These are phyloP conservation scores for Tricholoma saponaceum DNA, from an alignment of 768 basidiomycete species.

Conservation along the genomic window DNA sequence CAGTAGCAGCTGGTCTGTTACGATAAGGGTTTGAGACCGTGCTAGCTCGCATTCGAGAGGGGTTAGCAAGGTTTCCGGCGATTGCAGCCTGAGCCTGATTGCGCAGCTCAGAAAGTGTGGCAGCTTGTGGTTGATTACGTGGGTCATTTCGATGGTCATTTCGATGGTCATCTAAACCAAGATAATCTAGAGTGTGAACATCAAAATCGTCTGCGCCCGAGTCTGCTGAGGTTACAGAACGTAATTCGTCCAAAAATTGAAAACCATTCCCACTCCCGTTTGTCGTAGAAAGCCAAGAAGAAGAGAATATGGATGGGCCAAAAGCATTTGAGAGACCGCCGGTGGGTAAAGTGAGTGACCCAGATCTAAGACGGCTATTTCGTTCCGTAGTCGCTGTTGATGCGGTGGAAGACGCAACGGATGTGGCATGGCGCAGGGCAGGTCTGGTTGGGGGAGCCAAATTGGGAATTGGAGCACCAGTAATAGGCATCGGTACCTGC, in stretches of 20 bases:
- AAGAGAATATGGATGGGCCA: slow-evolving; percentile 85
- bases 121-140: slow-evolving; percentile 61
- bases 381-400: slow-evolving; percentile 53
- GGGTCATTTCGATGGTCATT: not conserved
- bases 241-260: slow-evolving; percentile 73
- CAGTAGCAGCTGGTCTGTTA: slow-evolving; percentile 51
- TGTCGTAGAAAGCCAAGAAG: slow-evolving; percentile 76
- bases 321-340: slow-evolving; percentile 79
- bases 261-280: slow-evolving; percentile 54
- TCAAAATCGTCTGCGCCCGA: slow-evolving; percentile 84
- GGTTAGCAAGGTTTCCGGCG: slow-evolving; percentile 75
- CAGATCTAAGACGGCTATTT: slow-evolving; percentile 85
- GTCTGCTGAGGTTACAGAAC: slow-evolving; percentile 75
- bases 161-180: slow-evolving; percentile 82
- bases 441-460: slow-evolving; percentile 49
- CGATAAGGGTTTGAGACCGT: slow-evolving; percentile 95
- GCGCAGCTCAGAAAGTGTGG: slow-evolving; percentile 84
- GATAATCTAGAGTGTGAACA: slow-evolving; percentile 93
- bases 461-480: slow-evolving; percentile 37
- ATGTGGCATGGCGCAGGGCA: slow-evolving; percentile 71
- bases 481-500: slow-evolving; percentile 46
- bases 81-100: slow-evolving; percentile 90
- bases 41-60: slow-evolving; percentile 78
- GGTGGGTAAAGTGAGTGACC: slow-evolving; percentile 84
- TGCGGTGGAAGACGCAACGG: slow-evolving; percentile 55